Evolutionary conservation across 305 asterid species (phyloP).

Genomic region (Rubia occidens): DNA sequence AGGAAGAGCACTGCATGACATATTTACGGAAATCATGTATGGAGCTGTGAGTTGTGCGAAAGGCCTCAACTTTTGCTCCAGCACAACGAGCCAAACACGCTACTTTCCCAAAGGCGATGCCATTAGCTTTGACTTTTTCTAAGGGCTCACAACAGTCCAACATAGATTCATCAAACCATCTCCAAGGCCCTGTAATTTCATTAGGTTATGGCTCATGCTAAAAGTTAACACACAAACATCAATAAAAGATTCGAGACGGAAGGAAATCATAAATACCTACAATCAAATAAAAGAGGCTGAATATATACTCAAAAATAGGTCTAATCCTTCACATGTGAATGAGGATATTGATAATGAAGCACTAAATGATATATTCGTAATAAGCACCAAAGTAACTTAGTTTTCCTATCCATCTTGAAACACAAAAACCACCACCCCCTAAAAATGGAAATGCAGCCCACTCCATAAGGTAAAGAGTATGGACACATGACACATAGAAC

Average conservation of each 20-base stretch:
- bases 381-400: background rate
- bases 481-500: background rate
- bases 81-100: constrained; percentile 97
- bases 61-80: constrained; percentile 87
- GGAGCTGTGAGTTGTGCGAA: constrained; percentile 73
- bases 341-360: background rate
- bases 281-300: background rate
- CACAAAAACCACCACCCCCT: background rate
- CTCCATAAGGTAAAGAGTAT: background rate
- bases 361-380: background rate
- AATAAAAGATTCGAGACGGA: constrained; percentile 1
- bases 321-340: background rate
- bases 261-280: constrained; percentile 1
- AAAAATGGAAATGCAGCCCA: background rate
- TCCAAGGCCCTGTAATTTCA: constrained; percentile 80
- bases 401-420: too few species aligned
- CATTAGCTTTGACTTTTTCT: constrained; percentile 75
- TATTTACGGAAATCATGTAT: constrained; percentile 77
- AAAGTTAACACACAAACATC: constrained; percentile 1
- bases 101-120: constrained; percentile 92
- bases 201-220: constrained; percentile 13
- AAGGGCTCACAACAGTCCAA: constrained; percentile 95
- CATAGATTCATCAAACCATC: constrained; percentile 98
- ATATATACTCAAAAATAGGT: background rate
- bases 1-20: constrained; percentile 54